Conservation (phyloP, 2,329 filamentous ascomycete species). For the Ophiognomonia clavigignenti-juglandacearum region DNA sequence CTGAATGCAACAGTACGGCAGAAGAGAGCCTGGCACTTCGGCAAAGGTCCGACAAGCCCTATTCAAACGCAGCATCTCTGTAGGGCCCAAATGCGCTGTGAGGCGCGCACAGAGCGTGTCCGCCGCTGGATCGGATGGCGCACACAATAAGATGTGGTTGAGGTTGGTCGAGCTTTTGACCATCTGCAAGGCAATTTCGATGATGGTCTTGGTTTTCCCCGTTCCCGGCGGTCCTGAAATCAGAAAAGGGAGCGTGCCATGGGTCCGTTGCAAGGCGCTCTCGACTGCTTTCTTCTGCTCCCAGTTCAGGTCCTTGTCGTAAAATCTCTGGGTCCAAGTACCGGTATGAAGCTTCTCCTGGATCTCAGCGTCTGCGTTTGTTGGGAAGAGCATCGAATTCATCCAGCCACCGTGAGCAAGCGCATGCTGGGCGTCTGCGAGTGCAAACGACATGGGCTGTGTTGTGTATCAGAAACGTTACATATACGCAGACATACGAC, state of each 20-base stretch:
- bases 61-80: slow-evolving; percentile 20
- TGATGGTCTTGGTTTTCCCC: slow-evolving; percentile 23
- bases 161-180: slow-evolving; percentile 12
- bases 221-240: slow-evolving; percentile 23
- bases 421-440: slow-evolving; percentile 14
- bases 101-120: slow-evolving; percentile 20
- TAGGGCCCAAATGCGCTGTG: slow-evolving; percentile 7
- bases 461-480: too few species aligned
- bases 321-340: slow-evolving; percentile 9
- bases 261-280: slow-evolving; percentile 17
- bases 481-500: too few species aligned
- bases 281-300: slow-evolving; percentile 22
- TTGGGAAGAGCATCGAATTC: slow-evolving; percentile 22
- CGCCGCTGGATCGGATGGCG: slow-evolving; percentile 21
- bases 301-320: slow-evolving; percentile 17
- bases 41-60: slow-evolving; percentile 17
- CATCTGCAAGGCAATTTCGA: slow-evolving; percentile 21
- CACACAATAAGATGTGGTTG: slow-evolving; percentile 22
- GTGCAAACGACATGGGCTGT: slow-evolving; percentile 13
- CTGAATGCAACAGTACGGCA: slow-evolving; percentile 19
- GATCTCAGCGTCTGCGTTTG: slow-evolving; percentile 15
- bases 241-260: slow-evolving; percentile 22
- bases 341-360: slow-evolving; percentile 18
- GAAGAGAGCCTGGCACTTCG: slow-evolving; percentile 16
- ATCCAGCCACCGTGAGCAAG: slow-evolving; percentile 16